Conservation (phyloP, 202 grass and related monocot genomes). For the Carex arenaria region DNA sequence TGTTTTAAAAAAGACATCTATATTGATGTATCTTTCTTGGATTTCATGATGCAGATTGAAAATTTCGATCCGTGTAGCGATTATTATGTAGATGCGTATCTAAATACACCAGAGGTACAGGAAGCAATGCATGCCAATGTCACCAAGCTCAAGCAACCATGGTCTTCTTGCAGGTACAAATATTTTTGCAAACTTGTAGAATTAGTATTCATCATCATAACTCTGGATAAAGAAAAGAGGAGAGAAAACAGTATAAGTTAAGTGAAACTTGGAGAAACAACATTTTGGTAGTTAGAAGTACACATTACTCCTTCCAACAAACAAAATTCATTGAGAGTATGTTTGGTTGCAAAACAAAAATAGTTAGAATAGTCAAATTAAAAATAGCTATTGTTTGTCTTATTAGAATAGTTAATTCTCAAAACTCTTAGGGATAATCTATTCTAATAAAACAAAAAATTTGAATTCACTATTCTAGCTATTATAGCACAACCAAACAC, state of each 20-base stretch:
- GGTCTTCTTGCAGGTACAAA: constrained; percentile 72
- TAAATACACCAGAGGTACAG: constrained; percentile 64
- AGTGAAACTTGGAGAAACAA: not conserved
- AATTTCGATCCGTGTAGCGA: constrained; percentile 73
- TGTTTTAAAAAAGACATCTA: not conserved
- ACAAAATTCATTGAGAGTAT: too few species aligned
- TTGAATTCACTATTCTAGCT: too few species aligned
- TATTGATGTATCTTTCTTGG: not conserved
- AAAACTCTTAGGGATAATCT: too few species aligned
- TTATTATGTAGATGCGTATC: constrained; percentile 68
- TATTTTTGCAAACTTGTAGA: not conserved
- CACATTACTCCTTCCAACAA: too few species aligned
- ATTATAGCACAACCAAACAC: too few species aligned
- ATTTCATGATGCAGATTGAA: constrained; percentile 35
- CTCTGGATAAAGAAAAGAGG: not conserved
- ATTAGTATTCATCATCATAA: not conserved
- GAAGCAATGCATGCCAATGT: constrained; percentile 77
- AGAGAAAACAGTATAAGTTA: not conserved
- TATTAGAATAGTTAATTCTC: too few species aligned
- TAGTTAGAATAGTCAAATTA: too few species aligned
- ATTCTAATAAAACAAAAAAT: too few species aligned
- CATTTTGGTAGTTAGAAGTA: not conserved
- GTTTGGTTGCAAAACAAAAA: too few species aligned
- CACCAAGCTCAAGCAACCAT: constrained; percentile 52
- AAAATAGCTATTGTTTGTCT: too few species aligned